A percentile compares a stretch with the other conserved stretches of the same genome.
Conservation (phyloP, 1,139 yeast genomes). For the Komagataea norvegica region DNA sequence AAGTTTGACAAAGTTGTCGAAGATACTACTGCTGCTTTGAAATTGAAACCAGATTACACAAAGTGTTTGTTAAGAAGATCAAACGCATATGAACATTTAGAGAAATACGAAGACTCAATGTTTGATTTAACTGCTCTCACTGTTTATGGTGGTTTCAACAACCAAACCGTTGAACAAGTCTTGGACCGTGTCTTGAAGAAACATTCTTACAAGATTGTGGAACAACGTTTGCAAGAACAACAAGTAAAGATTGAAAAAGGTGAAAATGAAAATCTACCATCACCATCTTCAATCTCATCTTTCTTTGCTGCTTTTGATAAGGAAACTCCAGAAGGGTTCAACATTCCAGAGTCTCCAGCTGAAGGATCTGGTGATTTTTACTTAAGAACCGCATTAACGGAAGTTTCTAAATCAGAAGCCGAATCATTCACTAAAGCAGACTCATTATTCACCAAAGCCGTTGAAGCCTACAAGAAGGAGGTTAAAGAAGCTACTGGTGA, state of each 20-base stretch:
- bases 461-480: constrained; percentile 44
- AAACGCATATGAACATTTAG: constrained; percentile 80
- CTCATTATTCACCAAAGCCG: constrained; percentile 62
- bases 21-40: constrained; percentile 82
- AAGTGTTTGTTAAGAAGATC: constrained; percentile 84
- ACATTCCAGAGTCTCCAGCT: constrained; percentile 41
- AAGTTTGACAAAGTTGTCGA: constrained; percentile 79
- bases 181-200: constrained; percentile 84
- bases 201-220: constrained; percentile 62
- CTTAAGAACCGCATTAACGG: constrained; percentile 63
- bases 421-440: constrained; percentile 77
- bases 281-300: constrained; percentile 79
- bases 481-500: constrained; percentile 22
- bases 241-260: constrained; percentile 37
- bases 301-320: constrained; percentile 62
- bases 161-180: constrained; percentile 70
- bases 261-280: constrained; percentile 58
- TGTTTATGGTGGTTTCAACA: constrained; percentile 71
- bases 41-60: constrained; percentile 81
- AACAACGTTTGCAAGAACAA: constrained; percentile 39
- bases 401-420: constrained; percentile 57
- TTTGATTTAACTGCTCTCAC: constrained; percentile 86
- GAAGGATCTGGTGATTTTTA: constrained; percentile 54
- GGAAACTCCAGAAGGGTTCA: constrained; percentile 30
- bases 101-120: constrained; percentile 77